Evolutionary conservation across 73 alveolate genomes (phyloP), one percentile per base, ranked within the genome.

Genomic region (Diophrys sp.): DNA sequence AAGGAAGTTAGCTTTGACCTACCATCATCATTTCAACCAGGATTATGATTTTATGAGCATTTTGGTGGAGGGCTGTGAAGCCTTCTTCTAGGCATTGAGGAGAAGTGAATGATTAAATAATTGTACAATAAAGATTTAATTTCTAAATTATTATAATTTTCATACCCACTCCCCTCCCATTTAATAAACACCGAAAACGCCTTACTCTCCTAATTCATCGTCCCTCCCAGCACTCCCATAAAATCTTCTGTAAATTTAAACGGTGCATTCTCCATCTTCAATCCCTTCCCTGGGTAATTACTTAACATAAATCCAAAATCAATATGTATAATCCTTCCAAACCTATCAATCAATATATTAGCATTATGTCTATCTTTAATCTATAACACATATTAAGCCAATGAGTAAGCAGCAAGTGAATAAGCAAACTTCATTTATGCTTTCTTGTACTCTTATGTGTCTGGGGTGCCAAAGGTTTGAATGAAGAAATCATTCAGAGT

Each of bases 341-440:
- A 87, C 67, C 87, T 89, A 86, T 95, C 96, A 31, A 95, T 87
- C 87, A 95, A 77, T 56, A 95, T 83, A 82, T 95, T 95, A 1
- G 97, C 99, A 87, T 92, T 95, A 84, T 95, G 99, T 74, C 99
- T 83, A 87, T 95, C 99, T 82, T 95, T 95, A 31, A 95, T 87
- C 85, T 95, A 88, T 28, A 75, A 78, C 23, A 74, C 70, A 80
- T 84, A 95, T 67, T 97, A 84, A 25, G 93, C 89, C 62, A 95
- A 77, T 29, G 97, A 93, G 86, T 95, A 95, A 0, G 96, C 96
- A 8, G 99, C 99, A 56, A 95, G 80, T 77, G 97, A 89, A 71
- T 88, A 83, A 27, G 94, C 87, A 68, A 95, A 95, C 79, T 93
- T 93, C 25, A 81, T 74, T 56, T 73, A 73, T 73, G 90, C 95